Evolutionary conservation across 352 stramenopile genomes (phyloP).

Genomic region (Phytophthora fragariaefolia): DNA sequence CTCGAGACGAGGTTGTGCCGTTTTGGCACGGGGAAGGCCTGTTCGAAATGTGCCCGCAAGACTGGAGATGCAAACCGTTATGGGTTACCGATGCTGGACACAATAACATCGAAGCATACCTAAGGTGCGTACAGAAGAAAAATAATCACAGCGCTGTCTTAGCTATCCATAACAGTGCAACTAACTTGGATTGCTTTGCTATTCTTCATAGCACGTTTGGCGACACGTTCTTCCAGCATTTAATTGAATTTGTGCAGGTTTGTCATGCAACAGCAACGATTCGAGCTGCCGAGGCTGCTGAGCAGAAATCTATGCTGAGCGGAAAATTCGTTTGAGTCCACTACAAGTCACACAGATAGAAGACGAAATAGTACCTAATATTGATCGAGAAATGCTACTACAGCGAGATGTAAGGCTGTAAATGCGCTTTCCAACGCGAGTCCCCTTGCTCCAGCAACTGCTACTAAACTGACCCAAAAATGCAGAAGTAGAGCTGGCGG

Average conservation of each 20-base stretch:
- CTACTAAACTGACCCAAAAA: slow-evolving; percentile 27
- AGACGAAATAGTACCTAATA: slow-evolving; percentile 45
- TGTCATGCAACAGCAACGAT: slow-evolving; percentile 73
- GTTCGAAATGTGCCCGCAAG: slow-evolving; percentile 92
- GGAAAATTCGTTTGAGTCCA: slow-evolving; percentile 39
- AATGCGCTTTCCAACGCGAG: slow-evolving; percentile 2
- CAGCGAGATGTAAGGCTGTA: slow-evolving; percentile 15
- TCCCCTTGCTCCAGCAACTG: slow-evolving; percentile 18
- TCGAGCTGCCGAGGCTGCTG: slow-evolving; percentile 43
- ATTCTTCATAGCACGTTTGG: slow-evolving; percentile 51
- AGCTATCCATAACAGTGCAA: neutral
- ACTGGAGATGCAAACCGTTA: slow-evolving; percentile 96
- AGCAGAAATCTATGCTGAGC: slow-evolving; percentile 37
- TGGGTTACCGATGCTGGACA: slow-evolving; percentile 98
- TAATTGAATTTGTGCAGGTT: slow-evolving; percentile 79
- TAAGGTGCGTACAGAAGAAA: slow-evolving; percentile 81
- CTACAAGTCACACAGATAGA: slow-evolving; percentile 39
- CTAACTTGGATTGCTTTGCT: slow-evolving; percentile 15
- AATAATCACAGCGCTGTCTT: no score
- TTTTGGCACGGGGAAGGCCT: slow-evolving; percentile 98
- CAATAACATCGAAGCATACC: slow-evolving; percentile 98
- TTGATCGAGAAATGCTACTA: slow-evolving; percentile 28
- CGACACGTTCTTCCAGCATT: slow-evolving; percentile 83
- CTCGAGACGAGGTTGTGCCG: slow-evolving; percentile 98
- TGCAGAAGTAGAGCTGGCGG: slow-evolving; percentile 11